Evolutionary conservation across 2,329 filamentous ascomycete species (phyloP).

Genomic region (Mariannaea sp.): DNA sequence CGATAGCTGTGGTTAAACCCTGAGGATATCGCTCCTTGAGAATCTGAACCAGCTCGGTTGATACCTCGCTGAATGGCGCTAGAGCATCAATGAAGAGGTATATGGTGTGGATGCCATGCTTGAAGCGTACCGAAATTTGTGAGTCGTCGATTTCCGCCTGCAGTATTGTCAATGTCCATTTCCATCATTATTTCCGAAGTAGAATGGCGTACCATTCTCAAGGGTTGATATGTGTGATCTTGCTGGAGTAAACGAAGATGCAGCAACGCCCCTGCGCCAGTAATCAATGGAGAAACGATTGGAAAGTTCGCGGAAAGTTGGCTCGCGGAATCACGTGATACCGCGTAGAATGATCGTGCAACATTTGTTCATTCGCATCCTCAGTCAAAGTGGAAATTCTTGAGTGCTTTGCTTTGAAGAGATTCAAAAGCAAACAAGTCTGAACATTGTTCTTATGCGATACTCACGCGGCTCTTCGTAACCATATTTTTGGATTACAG

Average conservation of each 20-base stretch:
- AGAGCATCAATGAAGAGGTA: conserved; percentile 68
- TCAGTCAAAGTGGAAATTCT: background rate
- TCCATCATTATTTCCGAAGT: background rate
- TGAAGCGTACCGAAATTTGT: conserved; percentile 71
- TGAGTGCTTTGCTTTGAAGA: too few relatives aligned
- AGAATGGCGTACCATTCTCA: conserved; percentile 19
- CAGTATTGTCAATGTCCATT: too few relatives aligned
- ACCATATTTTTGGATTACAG: too few relatives aligned
- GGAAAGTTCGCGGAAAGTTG: background rate
- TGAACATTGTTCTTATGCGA: too few relatives aligned
- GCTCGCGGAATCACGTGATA: conserved; percentile 39
- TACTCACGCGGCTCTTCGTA: too few relatives aligned
- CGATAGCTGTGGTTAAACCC: conserved; percentile 51
- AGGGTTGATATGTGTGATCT: background rate
- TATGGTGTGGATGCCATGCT: conserved; percentile 72
- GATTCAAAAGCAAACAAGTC: too few relatives aligned
- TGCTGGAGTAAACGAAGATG: background rate
- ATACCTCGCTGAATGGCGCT: conserved; percentile 61
- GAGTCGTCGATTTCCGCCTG: conserved; percentile 48
- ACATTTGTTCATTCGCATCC: background rate
- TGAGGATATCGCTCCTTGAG: conserved; percentile 61
- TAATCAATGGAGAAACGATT: conserved; percentile 6
- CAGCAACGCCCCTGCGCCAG: conserved; percentile 7
- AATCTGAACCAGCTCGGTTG: conserved; percentile 61
- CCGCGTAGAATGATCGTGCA: conserved; percentile 29